phyloP scores from a whole-genome alignment of 768 basidiomycete species.

The Boletus insuetus region DNA sequence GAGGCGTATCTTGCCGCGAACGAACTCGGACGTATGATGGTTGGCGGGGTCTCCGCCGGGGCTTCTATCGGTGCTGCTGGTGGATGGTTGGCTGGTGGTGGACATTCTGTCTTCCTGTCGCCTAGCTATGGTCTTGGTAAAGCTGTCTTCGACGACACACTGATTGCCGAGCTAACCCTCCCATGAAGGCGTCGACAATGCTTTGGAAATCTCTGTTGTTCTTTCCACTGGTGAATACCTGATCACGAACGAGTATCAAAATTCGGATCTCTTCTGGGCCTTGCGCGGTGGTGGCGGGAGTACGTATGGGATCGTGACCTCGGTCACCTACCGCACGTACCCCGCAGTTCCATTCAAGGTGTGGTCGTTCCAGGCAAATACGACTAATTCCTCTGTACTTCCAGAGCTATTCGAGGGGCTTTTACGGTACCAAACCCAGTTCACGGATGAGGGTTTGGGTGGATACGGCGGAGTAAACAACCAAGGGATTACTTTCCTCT shows the following conservation, averaged over 20 bases:
- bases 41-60: slow-evolving; percentile 41
- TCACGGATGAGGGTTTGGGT: slow-evolving; percentile 45
- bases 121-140: slow-evolving; percentile 45
- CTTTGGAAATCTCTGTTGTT: slow-evolving; percentile 46
- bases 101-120: slow-evolving; percentile 40
- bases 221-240: slow-evolving; percentile 41
- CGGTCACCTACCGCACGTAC: slow-evolving; percentile 46
- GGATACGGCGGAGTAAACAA: slow-evolving; percentile 30
- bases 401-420: slow-evolving; percentile 35
- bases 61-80: slow-evolving; percentile 48
- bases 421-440: slow-evolving; percentile 18
- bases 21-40: slow-evolving; percentile 37
- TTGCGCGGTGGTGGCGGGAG: slow-evolving; percentile 51
- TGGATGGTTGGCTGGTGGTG: slow-evolving; percentile 52
- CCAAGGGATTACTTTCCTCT: slow-evolving; percentile 13
- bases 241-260: slow-evolving; percentile 38
- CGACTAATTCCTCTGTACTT: slow-evolving; percentile 30
- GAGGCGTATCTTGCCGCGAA: slow-evolving; percentile 43
- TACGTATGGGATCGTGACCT: slow-evolving; percentile 47
- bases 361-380: slow-evolving; percentile 31
- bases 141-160: not conserved
- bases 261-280: slow-evolving; percentile 55
- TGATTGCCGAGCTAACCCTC: not conserved
- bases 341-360: slow-evolving; percentile 35
- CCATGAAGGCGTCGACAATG: slow-evolving; percentile 44